These are phyloP conservation scores for Penicillium olsonii DNA, from an alignment of 2,329 filamentous ascomycete species.

Conservation along the genomic window DNA sequence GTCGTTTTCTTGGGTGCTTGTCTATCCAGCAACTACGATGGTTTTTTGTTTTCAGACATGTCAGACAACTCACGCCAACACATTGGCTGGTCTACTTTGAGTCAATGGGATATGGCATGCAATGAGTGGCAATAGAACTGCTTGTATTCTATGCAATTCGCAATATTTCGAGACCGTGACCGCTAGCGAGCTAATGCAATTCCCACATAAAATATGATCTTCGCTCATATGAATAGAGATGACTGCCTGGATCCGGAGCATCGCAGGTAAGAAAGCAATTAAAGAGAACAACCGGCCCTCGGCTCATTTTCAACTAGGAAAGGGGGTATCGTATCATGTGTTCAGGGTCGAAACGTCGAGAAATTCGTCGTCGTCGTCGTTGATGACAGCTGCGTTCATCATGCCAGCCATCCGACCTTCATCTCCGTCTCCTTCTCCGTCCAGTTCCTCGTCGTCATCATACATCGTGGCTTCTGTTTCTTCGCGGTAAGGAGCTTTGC, in stretches of 20 bases:
- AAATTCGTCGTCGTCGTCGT: conserved; percentile 45
- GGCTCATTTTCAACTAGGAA: conserved; percentile 17
- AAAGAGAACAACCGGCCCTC: conserved; percentile 9
- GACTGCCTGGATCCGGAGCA: conserved; percentile 19
- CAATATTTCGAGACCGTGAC: conserved; percentile 10
- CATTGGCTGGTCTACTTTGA: no score
- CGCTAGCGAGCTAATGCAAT: conserved; percentile 33
- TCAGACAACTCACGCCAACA: no score
- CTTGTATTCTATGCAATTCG: conserved; percentile 20
- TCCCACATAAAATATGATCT: conserved; percentile 26
- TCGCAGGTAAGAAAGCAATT: conserved; percentile 8
- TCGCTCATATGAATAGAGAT: conserved; percentile 29
- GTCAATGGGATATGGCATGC: no score
- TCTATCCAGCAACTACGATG: no score
- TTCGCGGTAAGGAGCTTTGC: conserved; percentile 34
- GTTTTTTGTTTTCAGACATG: no score
- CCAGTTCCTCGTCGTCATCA: conserved; percentile 46
- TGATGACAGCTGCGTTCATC: conserved; percentile 44
- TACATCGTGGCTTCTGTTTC: conserved; percentile 46
- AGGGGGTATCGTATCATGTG: conserved; percentile 39
- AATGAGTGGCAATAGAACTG: background rate
- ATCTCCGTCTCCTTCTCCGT: conserved; percentile 32
- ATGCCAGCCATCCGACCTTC: conserved; percentile 44
- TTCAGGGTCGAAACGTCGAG: conserved; percentile 39
- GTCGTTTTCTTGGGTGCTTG: no score